Evolutionary conservation across 768 basidiomycete species (phyloP).

Genomic region (Termitomyces sp.): DNA sequence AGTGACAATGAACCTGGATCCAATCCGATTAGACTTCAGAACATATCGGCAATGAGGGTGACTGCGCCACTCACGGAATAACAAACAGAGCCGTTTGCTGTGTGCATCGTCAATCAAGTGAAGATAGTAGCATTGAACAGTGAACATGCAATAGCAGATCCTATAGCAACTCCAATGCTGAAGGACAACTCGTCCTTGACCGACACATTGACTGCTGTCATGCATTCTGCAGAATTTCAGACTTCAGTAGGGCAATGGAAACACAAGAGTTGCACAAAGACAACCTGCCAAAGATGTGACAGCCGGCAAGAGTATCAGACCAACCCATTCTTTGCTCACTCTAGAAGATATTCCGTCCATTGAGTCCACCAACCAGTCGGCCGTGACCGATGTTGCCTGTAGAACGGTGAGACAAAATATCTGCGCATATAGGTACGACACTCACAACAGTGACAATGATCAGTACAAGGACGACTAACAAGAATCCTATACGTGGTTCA

Average conservation of each 20-base stretch:
- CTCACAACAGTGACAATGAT: conserved; percentile 60
- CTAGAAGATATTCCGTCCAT: conserved; percentile 73
- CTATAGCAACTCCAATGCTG: conserved; percentile 86
- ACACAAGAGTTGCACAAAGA: background rate
- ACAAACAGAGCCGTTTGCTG: conserved; percentile 86
- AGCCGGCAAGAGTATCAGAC: conserved; percentile 82
- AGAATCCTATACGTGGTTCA: conserved; percentile 56
- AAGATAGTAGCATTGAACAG: background rate
- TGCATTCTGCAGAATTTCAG: conserved; percentile 54
- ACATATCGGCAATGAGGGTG: background rate
- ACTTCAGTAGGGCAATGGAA: background rate
- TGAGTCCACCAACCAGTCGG: conserved; percentile 72
- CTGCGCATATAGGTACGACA: conserved; percentile 6
- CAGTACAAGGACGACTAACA: conserved; percentile 53
- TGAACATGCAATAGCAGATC: conserved; percentile 69
- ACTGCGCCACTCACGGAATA: conserved; percentile 56
- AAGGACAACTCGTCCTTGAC: conserved; percentile 87
- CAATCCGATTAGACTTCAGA: background rate
- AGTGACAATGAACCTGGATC: conserved; percentile 61
- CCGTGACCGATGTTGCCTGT: conserved; percentile 54
- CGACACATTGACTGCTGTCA: conserved; percentile 88
- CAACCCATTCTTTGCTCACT: conserved; percentile 87
- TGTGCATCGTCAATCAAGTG: background rate
- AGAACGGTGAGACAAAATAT: background rate
- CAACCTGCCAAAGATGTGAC: conserved; percentile 77